Evolutionary conservation across 164 flowering plant species (phyloP).

Genomic region (Echeveria elegans): DNA sequence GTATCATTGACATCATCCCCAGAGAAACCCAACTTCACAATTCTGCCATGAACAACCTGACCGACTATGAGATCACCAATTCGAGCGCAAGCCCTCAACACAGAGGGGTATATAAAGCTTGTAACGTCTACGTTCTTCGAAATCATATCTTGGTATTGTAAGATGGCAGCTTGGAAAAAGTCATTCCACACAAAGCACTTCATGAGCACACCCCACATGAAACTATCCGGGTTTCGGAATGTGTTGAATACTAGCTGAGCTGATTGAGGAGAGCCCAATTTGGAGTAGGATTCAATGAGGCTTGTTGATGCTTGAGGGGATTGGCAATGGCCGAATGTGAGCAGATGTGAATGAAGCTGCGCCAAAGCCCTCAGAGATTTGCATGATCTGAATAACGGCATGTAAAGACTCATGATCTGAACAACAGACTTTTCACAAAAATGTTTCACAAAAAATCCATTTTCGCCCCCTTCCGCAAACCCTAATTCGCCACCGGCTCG

Average conservation of each 20-base stretch:
- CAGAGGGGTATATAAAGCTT: constrained; percentile 49
- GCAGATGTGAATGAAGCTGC: constrained; percentile 71
- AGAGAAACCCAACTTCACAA: constrained; percentile 52
- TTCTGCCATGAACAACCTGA: constrained; percentile 48
- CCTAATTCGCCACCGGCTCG: too few relatives aligned
- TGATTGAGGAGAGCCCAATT: constrained; percentile 36
- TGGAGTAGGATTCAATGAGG: constrained; percentile 63
- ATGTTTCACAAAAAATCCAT: too few relatives aligned
- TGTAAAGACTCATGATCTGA: constrained; percentile 57
- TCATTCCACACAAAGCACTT: constrained; percentile 45
- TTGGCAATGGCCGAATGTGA: constrained; percentile 35
- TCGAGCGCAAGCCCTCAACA: constrained; percentile 59
- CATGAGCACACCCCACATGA: constrained; percentile 76
- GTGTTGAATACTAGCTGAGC: constrained; percentile 35
- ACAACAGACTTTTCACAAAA: too few relatives aligned
- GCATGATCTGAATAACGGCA: constrained; percentile 66
- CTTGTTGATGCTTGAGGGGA: constrained; percentile 54
- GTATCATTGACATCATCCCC: constrained; percentile 50
- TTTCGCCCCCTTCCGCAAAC: too few relatives aligned
- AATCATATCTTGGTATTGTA: constrained; percentile 39
- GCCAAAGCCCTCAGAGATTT: constrained; percentile 30
- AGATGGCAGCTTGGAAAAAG: constrained; percentile 39
- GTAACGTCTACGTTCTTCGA: constrained; percentile 13
- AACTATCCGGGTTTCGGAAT: constrained; percentile 52
- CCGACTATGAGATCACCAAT: constrained; percentile 40